phyloP scores from a whole-genome alignment of 192 early-diverging fungal genomes.

The Endogone sp. region DNA sequence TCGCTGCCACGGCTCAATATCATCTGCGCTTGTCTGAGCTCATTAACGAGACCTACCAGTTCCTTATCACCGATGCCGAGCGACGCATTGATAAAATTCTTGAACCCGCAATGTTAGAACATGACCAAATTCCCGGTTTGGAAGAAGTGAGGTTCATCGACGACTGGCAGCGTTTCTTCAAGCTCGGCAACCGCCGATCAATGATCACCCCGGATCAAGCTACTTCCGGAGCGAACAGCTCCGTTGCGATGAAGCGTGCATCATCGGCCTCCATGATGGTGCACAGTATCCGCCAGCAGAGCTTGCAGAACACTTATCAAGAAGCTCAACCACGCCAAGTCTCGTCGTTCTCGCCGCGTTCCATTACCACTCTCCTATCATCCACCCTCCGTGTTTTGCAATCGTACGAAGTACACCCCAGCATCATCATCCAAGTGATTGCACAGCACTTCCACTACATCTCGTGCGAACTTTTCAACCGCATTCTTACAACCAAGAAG shows the following conservation, averaged over 20 bases:
- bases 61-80: constrained; percentile 62
- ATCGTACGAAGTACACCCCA: constrained; percentile 71
- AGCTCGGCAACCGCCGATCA: constrained; percentile 30
- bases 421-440: constrained; percentile 66
- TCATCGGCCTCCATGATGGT: constrained; percentile 5
- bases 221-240: neutral
- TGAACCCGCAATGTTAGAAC: constrained; percentile 63
- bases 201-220: constrained; percentile 9
- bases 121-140: constrained; percentile 66
- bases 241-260: constrained; percentile 2
- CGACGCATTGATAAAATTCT: constrained; percentile 62
- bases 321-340: constrained; percentile 10
- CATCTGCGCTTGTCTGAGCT: constrained; percentile 83
- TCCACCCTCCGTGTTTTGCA: constrained; percentile 64
- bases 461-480: constrained; percentile 80
- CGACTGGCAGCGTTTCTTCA: constrained; percentile 56
- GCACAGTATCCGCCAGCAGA: neutral
- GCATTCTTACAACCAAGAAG: constrained; percentile 72
- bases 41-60: constrained; percentile 64
- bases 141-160: constrained; percentile 52
- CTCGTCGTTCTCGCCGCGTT: constrained; percentile 54
- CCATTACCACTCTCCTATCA: constrained; percentile 68
- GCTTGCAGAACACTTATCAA: neutral
- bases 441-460: constrained; percentile 78
- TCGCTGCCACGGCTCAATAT: constrained; percentile 60